Conservation (phyloP, 345 rosid species). For the Theobroma cacao region DNA sequence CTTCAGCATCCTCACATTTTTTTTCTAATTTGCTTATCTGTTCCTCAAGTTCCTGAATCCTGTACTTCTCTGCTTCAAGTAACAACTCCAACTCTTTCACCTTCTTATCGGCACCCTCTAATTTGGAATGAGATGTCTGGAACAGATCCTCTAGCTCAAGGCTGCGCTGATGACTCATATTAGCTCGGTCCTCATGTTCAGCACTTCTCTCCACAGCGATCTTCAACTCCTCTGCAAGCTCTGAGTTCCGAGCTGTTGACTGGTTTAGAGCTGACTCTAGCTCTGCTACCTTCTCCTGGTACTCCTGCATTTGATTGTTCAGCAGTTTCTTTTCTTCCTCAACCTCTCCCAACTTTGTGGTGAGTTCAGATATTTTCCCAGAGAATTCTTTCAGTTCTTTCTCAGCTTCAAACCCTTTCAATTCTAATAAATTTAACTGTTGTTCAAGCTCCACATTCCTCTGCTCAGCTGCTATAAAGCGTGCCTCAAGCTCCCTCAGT, state of each 20-base stretch:
- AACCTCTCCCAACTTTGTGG: constrained; percentile 37
- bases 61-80: constrained; percentile 83
- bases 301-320: constrained; percentile 42
- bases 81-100: constrained; percentile 77
- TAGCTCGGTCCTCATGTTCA: constrained; percentile 17
- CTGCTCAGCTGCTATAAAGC: constrained; percentile 61
- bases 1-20: constrained; percentile 65
- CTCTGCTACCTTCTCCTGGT: constrained; percentile 44
- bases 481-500: constrained; percentile 64
- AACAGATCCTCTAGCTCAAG: constrained; percentile 63
- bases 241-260: background rate
- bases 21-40: constrained; percentile 63
- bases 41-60: constrained; percentile 93
- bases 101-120: constrained; percentile 69
- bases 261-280: constrained; percentile 40
- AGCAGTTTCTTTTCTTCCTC: constrained; percentile 62
- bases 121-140: constrained; percentile 65
- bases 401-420: constrained; percentile 54
- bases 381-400: constrained; percentile 53
- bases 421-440: constrained; percentile 49
- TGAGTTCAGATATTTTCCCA: constrained; percentile 56
- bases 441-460: constrained; percentile 75
- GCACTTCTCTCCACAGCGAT: background rate
- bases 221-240: background rate
- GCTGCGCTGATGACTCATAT: constrained; percentile 58